phyloP scores from a whole-genome alignment of 1,284 basidiomycete species.

The Tilletia horrida region DNA sequence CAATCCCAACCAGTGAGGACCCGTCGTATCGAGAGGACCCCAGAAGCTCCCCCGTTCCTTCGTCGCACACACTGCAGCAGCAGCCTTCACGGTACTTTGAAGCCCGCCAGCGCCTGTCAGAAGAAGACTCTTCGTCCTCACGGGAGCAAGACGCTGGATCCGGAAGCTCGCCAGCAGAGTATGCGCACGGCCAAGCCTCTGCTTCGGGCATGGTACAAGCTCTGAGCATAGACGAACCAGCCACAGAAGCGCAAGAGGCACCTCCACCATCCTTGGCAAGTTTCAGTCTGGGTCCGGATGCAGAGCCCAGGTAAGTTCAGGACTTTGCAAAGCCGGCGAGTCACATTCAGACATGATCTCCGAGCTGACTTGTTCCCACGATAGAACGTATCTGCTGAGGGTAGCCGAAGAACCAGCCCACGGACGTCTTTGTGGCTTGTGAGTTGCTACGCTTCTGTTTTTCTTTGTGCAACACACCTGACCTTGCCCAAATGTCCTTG shows the following conservation, averaged over 20 bases:
- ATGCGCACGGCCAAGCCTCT: neutral
- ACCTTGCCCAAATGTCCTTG: neutral
- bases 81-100: too few species aligned
- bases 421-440: constrained; percentile 34
- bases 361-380: neutral
- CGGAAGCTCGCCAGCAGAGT: too few species aligned
- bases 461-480: neutral
- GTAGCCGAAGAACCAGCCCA: constrained; percentile 37
- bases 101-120: too few species aligned
- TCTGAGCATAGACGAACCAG: too few species aligned
- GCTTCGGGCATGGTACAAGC: neutral
- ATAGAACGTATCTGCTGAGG: constrained; percentile 30
- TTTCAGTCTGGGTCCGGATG: neutral
- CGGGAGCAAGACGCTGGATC: too few species aligned
- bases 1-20: too few species aligned
- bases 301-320: constrained; percentile 5
- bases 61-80: too few species aligned
- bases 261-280: constrained; percentile 17
- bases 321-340: too few species aligned
- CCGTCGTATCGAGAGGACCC: too few species aligned
- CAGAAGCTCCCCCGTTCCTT: too few species aligned
- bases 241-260: constrained; percentile 6
- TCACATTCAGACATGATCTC: neutral
- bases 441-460: neutral
- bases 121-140: too few species aligned